Evolutionary conservation across 1,284 basidiomycete genomes (phyloP).

Genomic region (Gymnopus androsaceus): DNA sequence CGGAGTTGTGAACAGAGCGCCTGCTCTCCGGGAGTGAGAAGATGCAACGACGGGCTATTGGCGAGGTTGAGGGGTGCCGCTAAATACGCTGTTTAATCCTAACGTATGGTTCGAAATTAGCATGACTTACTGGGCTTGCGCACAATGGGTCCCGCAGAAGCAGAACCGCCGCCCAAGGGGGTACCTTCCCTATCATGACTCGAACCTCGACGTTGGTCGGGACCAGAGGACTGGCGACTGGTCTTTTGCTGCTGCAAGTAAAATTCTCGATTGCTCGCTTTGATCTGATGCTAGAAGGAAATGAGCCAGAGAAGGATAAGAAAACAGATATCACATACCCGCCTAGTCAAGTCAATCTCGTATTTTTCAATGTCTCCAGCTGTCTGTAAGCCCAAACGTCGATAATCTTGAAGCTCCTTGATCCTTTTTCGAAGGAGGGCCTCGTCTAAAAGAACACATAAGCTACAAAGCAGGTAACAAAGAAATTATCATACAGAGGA

Average conservation of each 20-base stretch:
- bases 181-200: conserved; percentile 62
- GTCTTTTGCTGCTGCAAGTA: conserved; percentile 42
- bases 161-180: conserved; percentile 43
- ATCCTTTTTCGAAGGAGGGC: conserved; percentile 83
- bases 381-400: conserved; percentile 80
- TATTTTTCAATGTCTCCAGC: conserved; percentile 89
- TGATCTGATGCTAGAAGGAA: conserved; percentile 52
- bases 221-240: conserved; percentile 57
- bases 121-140: conserved; percentile 50
- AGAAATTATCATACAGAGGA: conserved; percentile 70
- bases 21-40: conserved; percentile 86
- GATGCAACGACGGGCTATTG: conserved; percentile 83
- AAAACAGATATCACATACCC: conserved; percentile 44
- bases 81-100: not conserved
- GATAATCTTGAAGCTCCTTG: conserved; percentile 86
- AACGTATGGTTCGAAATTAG: not conserved
- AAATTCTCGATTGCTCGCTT: conserved; percentile 60
- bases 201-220: conserved; percentile 55
- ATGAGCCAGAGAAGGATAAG: conserved; percentile 10
- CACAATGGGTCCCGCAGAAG: conserved; percentile 33
- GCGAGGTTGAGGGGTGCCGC: conserved; percentile 83
- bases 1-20: conserved; percentile 85
- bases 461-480: not conserved
- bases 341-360: conserved; percentile 70
- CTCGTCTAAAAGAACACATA: conserved; percentile 61